A percentile compares a stretch with the other conserved stretches of the same genome.
Evolutionary conservation across 345 rosid species (phyloP).

Genomic region (Corchorus olitorius): DNA sequence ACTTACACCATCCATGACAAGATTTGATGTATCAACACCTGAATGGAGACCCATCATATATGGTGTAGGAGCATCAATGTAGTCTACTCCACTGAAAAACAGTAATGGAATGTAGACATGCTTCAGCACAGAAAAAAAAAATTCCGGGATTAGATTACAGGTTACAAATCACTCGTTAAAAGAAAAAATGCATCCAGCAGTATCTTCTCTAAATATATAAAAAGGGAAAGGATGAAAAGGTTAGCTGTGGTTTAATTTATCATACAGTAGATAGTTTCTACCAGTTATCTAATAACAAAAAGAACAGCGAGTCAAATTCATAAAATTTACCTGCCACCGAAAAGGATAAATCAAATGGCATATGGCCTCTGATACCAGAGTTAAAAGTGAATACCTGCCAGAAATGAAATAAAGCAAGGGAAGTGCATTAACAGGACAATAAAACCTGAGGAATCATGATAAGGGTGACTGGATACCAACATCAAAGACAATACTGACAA

Average conservation of each 20-base stretch:
- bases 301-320: constrained; percentile 6
- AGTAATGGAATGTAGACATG: constrained; percentile 99
- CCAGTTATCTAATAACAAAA: constrained; percentile 3
- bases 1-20: constrained; percentile 98
- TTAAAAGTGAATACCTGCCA: constrained; percentile 88
- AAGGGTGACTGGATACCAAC: not conserved
- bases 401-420: constrained; percentile 22
- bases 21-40: constrained; percentile 79
- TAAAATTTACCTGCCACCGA: constrained; percentile 83
- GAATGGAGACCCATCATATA: constrained; percentile 99
- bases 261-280: constrained; percentile 7
- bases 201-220: constrained; percentile 1
- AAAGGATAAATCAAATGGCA: constrained; percentile 98
- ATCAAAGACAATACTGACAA: not conserved
- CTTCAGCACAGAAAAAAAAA: constrained; percentile 77
- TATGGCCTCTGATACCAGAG: constrained; percentile 89
- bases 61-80: constrained; percentile 99
- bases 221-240: not conserved
- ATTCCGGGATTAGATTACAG: constrained; percentile 47
- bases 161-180: constrained; percentile 16
- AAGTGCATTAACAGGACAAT: constrained; percentile 6
- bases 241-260: constrained; percentile 10
- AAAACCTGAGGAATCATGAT: not conserved
- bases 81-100: constrained; percentile 99
- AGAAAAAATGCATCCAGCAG: not conserved